Conservation (phyloP, 2,329 filamentous ascomycete genomes). For the Ceratocystis lukuohia region DNA sequence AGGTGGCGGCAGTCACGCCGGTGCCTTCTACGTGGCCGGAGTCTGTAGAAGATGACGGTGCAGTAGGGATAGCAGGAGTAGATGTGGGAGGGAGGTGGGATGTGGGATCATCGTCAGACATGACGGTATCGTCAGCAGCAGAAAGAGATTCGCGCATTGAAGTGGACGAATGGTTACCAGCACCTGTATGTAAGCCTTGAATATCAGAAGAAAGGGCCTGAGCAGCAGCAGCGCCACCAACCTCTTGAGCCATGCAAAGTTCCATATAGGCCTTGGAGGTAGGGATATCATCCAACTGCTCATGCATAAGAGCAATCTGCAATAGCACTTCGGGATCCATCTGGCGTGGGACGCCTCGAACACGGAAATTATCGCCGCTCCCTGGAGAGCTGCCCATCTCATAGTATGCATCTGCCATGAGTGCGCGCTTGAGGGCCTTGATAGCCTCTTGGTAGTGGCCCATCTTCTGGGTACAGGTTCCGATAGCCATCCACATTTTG, state of each 20-base stretch:
- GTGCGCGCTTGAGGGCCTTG: conserved; percentile 82
- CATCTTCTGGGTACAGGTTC: conserved; percentile 82
- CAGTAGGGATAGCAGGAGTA: not conserved
- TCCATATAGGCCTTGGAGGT: conserved; percentile 94
- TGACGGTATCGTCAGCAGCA: conserved; percentile 13
- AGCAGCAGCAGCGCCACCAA: conserved; percentile 43
- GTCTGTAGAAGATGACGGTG: not conserved
- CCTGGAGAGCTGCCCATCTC: conserved; percentile 42
- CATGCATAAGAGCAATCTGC: conserved; percentile 82
- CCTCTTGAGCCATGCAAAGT: conserved; percentile 82
- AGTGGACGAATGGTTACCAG: not conserved
- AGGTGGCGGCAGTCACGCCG: conserved; percentile 82
- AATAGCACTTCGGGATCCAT: conserved; percentile 85
- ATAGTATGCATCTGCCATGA: conserved; percentile 78
- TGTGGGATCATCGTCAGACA: conserved; percentile 24
- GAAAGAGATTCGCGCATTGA: conserved; percentile 7
- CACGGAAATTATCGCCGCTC: conserved; percentile 31
- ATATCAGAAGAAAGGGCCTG: conserved; percentile 31
- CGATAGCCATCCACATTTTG: conserved; percentile 98
- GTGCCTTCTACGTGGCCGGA: conserved; percentile 42
- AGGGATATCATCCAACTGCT: conserved; percentile 60
- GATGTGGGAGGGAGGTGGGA: not conserved
- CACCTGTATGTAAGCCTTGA: conserved; percentile 36
- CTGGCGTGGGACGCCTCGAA: conserved; percentile 40
- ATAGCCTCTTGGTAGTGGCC: conserved; percentile 78